Base-by-base conservation (phyloP, 148 eudicot species). In the Persicaria tinctoria region DNA sequence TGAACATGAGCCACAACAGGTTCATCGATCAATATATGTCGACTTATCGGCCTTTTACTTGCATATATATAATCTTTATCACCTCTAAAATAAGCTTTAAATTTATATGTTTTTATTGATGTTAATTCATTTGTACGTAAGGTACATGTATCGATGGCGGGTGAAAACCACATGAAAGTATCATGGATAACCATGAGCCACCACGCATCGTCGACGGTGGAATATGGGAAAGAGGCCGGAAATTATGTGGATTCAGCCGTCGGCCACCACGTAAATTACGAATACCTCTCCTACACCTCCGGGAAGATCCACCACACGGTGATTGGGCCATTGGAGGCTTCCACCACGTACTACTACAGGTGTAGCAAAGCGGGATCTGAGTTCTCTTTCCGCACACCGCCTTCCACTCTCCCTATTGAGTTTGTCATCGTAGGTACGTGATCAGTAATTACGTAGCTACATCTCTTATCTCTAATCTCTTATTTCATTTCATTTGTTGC, bases 61-160 rank as follows among this genome's bases (percentile, higher is more conserved):
- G 44, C 27, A 27, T 27, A 27, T 27, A 27, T 27, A 27, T 1
- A 27, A 27, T 27, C 32, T 27, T 27, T 27, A 27, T 27, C n/a
- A 23, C 27, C 27, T 23, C 27, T 23, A 23, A 23, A 23, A 23
- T 23, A 23, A 1, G 27, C 0, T 23, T 23, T 0, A 23, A 23
- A 23, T 23, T 23, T 23, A 23, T 23, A 23, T 23, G 27, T 23
- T 23, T 23, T 23, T 23, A 1, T 23, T 66, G 8, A 66, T 38
- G 47, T 27, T 23, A 23, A 23, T 4, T 5, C n/a, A 13, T 27
- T 27, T 10, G 32, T 32, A 8, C 32, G 0, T 27, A 66, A 91
- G 97, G 89, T 90, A 11, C 97, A 87, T 72, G 75, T 90, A 68
- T 88, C 93, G 1, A 49, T 82, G 79, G 90, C 83, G 4, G 96